phyloP scores from a whole-genome alignment of 208 protist genomes.

The Tritrichomonas musculus region DNA sequence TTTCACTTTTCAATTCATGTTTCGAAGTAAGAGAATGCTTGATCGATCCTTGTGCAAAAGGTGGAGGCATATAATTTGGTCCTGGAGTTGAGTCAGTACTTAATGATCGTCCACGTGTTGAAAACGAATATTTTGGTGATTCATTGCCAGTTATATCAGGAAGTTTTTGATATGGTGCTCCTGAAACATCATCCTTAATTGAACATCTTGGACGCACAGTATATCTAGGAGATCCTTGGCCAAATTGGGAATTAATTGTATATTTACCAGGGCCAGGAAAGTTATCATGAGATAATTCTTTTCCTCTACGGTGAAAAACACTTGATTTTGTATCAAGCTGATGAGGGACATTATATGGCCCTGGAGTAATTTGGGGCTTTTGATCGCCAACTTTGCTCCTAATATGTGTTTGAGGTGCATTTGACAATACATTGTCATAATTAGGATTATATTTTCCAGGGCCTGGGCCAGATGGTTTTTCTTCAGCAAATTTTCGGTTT shows the following conservation, averaged over 20 bases:
- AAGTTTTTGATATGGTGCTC: neutral
- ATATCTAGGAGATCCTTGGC: neutral
- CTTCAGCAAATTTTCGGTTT: neutral
- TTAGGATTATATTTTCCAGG: neutral
- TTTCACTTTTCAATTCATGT: neutral
- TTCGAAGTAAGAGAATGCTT: neutral
- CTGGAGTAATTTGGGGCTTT: neutral
- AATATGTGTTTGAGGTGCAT: neutral
- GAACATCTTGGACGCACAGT: neutral
- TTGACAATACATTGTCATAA: neutral
- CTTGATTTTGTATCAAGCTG: neutral
- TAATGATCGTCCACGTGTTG: neutral
- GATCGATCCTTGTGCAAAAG: neutral
- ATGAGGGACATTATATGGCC: neutral
- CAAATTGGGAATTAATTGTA: neutral
- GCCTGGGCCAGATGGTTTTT: neutral
- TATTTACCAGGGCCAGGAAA: neutral
- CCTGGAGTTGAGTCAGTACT: neutral
- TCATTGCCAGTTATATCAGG: neutral
- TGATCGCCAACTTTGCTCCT: neutral
- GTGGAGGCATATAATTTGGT: neutral
- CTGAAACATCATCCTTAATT: neutral
- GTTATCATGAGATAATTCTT: neutral
- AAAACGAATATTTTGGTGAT: neutral
- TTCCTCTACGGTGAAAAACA: neutral